A percentile compares a stretch with the other conserved stretches of the same genome.
Evolutionary conservation across 2,329 filamentous ascomycete species (phyloP).

Genomic region (Ceratocystis diversiconidia): DNA sequence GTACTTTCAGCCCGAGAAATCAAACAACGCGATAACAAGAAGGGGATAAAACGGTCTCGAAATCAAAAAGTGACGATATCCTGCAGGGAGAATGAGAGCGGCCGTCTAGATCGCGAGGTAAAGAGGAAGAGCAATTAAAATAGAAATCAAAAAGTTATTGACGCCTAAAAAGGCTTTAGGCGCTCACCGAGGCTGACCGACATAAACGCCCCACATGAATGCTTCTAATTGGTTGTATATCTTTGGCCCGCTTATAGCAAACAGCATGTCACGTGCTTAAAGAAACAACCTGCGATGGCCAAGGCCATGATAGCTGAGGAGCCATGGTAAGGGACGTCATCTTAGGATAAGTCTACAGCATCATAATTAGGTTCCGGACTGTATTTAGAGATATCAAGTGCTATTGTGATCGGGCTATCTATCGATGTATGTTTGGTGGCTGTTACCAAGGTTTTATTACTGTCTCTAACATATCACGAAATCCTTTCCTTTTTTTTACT

Average conservation of each 20-base stretch:
- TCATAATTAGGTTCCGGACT: too few species aligned
- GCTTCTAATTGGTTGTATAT: neutral
- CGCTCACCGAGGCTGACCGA: neutral
- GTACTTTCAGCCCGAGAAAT: neutral
- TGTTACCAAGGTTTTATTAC: too few species aligned
- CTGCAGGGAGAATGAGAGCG: neutral
- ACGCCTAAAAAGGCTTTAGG: too few species aligned
- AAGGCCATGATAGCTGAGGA: neutral
- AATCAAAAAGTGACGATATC: neutral
- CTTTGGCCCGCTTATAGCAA: neutral
- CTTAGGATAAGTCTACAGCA: too few species aligned
- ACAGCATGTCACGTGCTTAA: neutral
- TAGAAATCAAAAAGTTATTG: too few species aligned
- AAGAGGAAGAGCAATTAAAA: too few species aligned
- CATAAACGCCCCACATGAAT: neutral
- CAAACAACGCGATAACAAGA: neutral
- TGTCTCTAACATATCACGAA: neutral
- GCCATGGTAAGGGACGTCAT: too few species aligned
- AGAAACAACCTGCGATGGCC: neutral
- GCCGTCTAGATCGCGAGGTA: too few species aligned
- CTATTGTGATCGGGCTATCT: too few species aligned
- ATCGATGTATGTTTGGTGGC: too few species aligned
- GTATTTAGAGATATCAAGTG: too few species aligned
- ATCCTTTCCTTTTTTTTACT: neutral
- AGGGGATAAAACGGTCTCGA: neutral